A percentile compares a stretch with the other conserved stretches of the same genome.
Conservation (phyloP, 371 early-diverging fungal species). For the Circinella minor region DNA sequence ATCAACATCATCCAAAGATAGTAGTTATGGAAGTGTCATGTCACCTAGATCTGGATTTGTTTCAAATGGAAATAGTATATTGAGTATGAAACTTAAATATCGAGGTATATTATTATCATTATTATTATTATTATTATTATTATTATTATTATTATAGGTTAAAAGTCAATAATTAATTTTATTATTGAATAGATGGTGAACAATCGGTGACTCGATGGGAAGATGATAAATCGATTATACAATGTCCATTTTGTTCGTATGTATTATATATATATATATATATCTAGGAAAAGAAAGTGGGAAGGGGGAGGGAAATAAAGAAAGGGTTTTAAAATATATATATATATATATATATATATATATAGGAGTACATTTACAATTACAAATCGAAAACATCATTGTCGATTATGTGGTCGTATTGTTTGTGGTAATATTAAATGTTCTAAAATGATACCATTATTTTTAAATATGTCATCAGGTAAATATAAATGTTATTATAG, state of each 20-base stretch:
- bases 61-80: conserved; percentile 45
- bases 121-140: too few species aligned
- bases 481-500: conserved; percentile 6
- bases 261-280: conserved; percentile 8
- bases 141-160: background rate
- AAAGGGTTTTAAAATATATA: too few species aligned
- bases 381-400: conserved; percentile 77
- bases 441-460: conserved; percentile 63
- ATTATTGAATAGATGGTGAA: conserved; percentile 54
- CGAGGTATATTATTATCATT: conserved; percentile 44
- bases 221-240: conserved; percentile 55
- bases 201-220: conserved; percentile 71
- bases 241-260: conserved; percentile 67
- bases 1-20: conserved; percentile 46
- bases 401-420: conserved; percentile 79
- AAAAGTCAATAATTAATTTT: background rate
- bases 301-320: too few species aligned
- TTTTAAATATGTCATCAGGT: conserved; percentile 61
- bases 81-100: conserved; percentile 53
- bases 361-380: conserved; percentile 48
- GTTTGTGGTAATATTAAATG: conserved; percentile 69
- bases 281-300: too few species aligned
- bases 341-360: background rate
- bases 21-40: conserved; percentile 41
- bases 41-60: conserved; percentile 40